These are phyloP conservation scores for Wickerhamiella occidentalis DNA, from an alignment of 805 yeast species.

Conservation along the genomic window DNA sequence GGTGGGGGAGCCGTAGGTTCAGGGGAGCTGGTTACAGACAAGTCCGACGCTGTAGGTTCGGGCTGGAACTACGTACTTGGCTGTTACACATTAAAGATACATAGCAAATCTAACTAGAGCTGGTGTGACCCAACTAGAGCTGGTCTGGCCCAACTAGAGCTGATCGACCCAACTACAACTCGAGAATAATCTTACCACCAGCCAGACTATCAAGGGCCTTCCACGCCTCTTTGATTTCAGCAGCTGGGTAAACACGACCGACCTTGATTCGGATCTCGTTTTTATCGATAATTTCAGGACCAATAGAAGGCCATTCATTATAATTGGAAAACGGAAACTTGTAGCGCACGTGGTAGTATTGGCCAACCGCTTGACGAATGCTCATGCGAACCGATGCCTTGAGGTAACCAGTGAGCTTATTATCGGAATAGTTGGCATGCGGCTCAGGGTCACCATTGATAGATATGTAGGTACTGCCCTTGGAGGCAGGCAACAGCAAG, in stretches of 20 bases:
- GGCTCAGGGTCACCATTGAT: conserved; percentile 42
- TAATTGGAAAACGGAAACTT: conserved; percentile 9
- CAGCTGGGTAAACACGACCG: conserved; percentile 43
- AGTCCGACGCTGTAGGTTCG: no score
- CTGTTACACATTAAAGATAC: no score
- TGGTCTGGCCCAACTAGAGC: no score
- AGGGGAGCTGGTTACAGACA: no score
- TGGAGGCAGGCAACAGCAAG: conserved; percentile 34
- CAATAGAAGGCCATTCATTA: conserved; percentile 32
- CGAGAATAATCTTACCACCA: conserved; percentile 56
- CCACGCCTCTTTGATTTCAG: conserved; percentile 40
- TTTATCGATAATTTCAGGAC: conserved; percentile 36
- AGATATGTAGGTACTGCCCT: conserved; percentile 36
- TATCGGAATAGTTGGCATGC: background rate
- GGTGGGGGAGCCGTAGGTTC: no score
- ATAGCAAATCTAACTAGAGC: no score
- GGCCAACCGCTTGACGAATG: conserved; percentile 23
- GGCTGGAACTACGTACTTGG: no score
- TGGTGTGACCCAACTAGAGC: no score
- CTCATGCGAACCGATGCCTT: conserved; percentile 17
- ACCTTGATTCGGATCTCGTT: conserved; percentile 37
- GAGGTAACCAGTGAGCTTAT: conserved; percentile 2
- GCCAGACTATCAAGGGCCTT: conserved; percentile 38
- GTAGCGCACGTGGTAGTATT: conserved; percentile 25
- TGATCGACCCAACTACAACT: conserved; percentile 8